Evolutionary conservation across 495 filamentous ascomycete species (phyloP), one percentile per base, ranked within the genome.

Genomic region (Rhypophila decipiens): DNA sequence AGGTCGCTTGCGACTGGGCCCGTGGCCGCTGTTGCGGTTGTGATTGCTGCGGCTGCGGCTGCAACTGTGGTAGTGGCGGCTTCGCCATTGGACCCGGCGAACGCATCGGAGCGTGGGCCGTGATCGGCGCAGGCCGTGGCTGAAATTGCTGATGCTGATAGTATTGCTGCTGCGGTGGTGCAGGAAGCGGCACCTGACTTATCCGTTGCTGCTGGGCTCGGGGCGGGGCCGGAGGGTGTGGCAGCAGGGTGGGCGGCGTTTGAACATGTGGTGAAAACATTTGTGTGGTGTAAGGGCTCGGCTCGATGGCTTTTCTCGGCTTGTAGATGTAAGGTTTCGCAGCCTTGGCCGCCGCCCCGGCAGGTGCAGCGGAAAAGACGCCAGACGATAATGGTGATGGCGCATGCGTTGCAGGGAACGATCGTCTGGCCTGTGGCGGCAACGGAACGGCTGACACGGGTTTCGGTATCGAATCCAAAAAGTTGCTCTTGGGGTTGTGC

Each of bases 381-480:
- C 24, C 35, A 40, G 45, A 35, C n/a, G n/a, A n/a, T n/a, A n/a
- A n/a, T n/a, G n/a, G n/a, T n/a, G n/a, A n/a, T 0, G 43, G 22
- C 7, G 53, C 47, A 24, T 54, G 56, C 24, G 44, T 35, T 8
- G 55, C 50, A n/a, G 50, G 36, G 24, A 44, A 46, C 2, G 58
- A 31, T 2, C 49, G 46, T 44, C 31, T 49, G 9, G 53, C 39
- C 29, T 53, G 57, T 22, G 60, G 51, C 11, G 56, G 51, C 29
- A 52, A 24, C 38, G 60, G 38, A 15, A 42, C 50, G 18, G 49
- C 42, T 18, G 65, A 55, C 29, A 66, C 36, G 7, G 78, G 74
- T 56, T 78, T 78, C 12, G 71, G 76, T 45, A 85, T 66, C 2
- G 77, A 76, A 39, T 83, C 80, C 61, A 85, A 53, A 64, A 81